Base-by-base conservation (phyloP, 2,329 filamentous ascomycete genomes). In the Aureobasidium sp. region DNA sequence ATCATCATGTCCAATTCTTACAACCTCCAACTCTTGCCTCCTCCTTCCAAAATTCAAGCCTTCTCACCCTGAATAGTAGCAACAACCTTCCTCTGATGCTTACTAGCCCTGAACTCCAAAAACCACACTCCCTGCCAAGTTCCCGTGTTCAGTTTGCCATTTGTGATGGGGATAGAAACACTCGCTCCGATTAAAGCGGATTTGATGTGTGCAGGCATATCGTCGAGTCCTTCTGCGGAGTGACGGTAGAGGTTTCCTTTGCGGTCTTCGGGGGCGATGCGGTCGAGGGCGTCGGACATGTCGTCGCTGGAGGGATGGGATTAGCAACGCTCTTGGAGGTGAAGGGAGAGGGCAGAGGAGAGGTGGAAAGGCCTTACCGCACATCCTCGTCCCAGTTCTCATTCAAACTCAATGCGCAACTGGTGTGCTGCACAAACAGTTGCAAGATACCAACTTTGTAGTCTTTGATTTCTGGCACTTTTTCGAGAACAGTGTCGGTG, bases 121-220 rank as follows among this genome's bases (percentile, higher is more conserved):
- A 95, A 96, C 89, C 90, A 97, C 63, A 97, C 93, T 0, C 94
- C 86, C 85, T 94, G 90, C 90, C 89, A 93, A 16, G 84, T 87
- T 1, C 85, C 85, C 16, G 81, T 84, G 10, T 78, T 86, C 72
- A 97, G 74, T 68, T 83, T 86, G 42, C 94, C 94, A 70, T 97
- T 86, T 63, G 84, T 88, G 73, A 99, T 97, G 1, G 94, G 94
- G 63, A 99, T 88, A 6, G 87, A 93, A 3, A 97, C 86, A 67
- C 89, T 96, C 4, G 92, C 90, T 15, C 94, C 94, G 34, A 97
- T 82, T 54, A 99, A 78, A 0, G 91, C 89, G 62, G 87, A 91
- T 77, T 99, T 99, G 74, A 99, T 88, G 75, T 99, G 94, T 63
- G 91, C 92, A 84, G 94, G 94, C 91, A 97, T 97, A 75, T 97